A percentile compares a stretch with the other conserved stretches of the same genome.
phyloP scores from a whole-genome alignment of 148 eudicot genomes.

The Arctostaphylos glauca region DNA sequence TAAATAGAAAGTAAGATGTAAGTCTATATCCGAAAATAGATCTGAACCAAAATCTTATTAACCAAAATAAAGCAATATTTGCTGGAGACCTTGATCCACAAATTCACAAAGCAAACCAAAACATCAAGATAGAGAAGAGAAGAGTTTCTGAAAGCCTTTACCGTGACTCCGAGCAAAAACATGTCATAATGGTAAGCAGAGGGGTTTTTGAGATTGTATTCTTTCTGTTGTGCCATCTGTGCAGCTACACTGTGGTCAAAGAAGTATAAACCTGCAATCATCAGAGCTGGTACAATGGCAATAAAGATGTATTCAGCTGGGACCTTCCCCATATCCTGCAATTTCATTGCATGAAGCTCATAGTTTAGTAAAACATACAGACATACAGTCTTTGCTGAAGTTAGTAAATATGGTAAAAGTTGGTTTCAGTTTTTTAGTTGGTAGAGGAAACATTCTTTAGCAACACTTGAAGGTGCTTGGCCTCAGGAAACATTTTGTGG shows the following conservation, averaged over 20 bases:
- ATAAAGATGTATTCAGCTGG: constrained; percentile 57
- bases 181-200: constrained; percentile 80
- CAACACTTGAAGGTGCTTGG: not conserved
- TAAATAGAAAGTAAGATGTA: not conserved
- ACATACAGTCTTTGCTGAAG: not conserved
- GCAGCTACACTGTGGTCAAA: constrained; percentile 96
- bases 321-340: constrained; percentile 78
- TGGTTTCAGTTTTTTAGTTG: constrained; percentile 4
- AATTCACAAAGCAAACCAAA: not conserved
- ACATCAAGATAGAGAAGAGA: not conserved
- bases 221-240: constrained; percentile 90
- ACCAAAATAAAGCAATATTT: not conserved
- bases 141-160: constrained; percentile 23
- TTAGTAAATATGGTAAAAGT: not conserved
- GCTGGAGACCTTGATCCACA: not conserved
- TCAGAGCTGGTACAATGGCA: constrained; percentile 79
- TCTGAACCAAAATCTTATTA: not conserved
- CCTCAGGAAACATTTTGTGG: not conserved
- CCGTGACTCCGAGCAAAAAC: constrained; percentile 77
- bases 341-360: constrained; percentile 8
- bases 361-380: not conserved
- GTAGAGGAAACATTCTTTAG: constrained; percentile 1
- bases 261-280: constrained; percentile 93
- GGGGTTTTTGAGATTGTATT: constrained; percentile 86
- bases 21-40: not conserved